Base-by-base conservation (phyloP, 495 filamentous ascomycete species). In the Darksidea phi region DNA sequence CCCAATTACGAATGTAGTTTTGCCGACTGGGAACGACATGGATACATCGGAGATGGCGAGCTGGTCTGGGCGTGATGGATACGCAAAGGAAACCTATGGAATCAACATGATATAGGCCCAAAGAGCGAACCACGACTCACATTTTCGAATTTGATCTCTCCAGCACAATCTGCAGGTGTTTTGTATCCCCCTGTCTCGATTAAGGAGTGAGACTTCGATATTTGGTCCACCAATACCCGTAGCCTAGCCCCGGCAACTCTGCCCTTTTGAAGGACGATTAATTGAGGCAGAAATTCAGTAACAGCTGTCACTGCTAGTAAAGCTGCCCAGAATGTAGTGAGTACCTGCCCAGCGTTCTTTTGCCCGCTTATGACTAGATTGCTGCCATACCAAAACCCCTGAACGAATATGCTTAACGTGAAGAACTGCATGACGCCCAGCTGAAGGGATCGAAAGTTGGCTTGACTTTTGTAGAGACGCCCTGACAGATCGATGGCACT, bases 381-480 rank as follows among this genome's bases (percentile, higher is more conserved):
- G 50, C 85, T 83, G 0, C 91, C 92, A 71, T 91, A 95, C 84
- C 89, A 97, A 66, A 98, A 97, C 0, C 92, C 93, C 65, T 91
- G 83, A 0, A 95, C 88, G 56, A 97, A 96, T 75, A 97, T 87
- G 1, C 79, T 78, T 15, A 91, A 81, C 34, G 85, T 86, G 74
- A 89, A 82, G 63, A 95, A 79, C 43, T 86, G 85, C 43, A 88
- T 79, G 46, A 88, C 80, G 0, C 86, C 83, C 55, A 88, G 82
- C 68, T 95, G 90, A 0, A 82, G 64, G 5, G 88, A 85, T 66
- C 84, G 87, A 8, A 83, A 74, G 41, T 80, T 75, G 1, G 86
- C 88, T 68, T 93, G 89, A 36, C 77, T 73, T 18, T 83, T 71
- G 70, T 92, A 96, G 42, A 80, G 80, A 21, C 71, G 71, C 25